Evolutionary conservation across 495 filamentous ascomycete species (phyloP), one percentile per base, ranked within the genome.

Genomic region (Penicillium pancosmium): DNA sequence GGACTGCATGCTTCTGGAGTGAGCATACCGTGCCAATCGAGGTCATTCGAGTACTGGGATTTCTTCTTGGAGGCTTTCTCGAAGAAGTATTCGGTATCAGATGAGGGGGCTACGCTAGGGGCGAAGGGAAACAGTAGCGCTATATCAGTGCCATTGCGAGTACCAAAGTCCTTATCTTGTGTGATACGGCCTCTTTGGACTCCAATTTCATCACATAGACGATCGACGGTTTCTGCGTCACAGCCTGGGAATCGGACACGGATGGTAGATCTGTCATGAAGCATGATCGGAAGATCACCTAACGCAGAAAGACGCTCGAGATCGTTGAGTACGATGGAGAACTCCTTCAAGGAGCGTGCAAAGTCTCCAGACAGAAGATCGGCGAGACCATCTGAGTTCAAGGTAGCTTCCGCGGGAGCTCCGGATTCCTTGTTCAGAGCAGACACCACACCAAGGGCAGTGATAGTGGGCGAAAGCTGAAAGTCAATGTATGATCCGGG

Each of bases 231-330:
- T 5, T 88, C 85, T 0, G 84, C 85, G 66, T 97, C 93, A 60
- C 93, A 96, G 21, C 94, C 94, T 1, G 91, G 89, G 68, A 98
- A 98, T 36, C 91, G 87, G 3, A 98, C 88, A 11, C 89, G 83
- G 8, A 98, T 76, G 7, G 84, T 83, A 0, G 82, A 83, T 18
- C 76, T 73, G 52, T 78, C 73, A 50, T 87, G 87, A 40, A 97
- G 80, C 0, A 80, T 76, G 16, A 97, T 86, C 0, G 94, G 91
- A 9, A 98, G 78, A 66, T 97, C 91, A 9, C 94, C 94, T 5
- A 97, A 72, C 1, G 77, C 71, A 1, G 89, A 81, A 5, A 98
- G 76, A 13, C 82, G 84, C 66, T 91, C 89, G 18, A 98, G 80
- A 67, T 98, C 94, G 41, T 86, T 87, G 62, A 96, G 82, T 5